Evolutionary conservation across 129 eudicot species (phyloP).

Genomic region (Flaveria sonorensis): DNA sequence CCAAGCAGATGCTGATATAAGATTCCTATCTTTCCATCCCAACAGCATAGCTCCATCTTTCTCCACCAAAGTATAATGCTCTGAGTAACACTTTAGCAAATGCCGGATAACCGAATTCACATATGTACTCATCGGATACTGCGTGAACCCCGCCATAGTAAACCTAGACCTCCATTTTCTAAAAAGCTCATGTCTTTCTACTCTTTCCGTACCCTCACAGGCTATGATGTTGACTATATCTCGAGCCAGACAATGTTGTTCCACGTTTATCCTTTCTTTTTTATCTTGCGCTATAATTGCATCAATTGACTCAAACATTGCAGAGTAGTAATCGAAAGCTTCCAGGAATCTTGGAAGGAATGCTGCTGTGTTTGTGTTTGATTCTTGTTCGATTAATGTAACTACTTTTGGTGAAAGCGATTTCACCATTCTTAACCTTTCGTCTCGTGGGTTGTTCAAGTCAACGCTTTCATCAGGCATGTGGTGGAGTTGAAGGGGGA

Average conservation of each 20-base stretch:
- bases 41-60: constrained; percentile 80
- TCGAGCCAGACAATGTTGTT: constrained; percentile 88
- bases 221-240: constrained; percentile 89
- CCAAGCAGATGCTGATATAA: constrained; percentile 96
- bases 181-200: constrained; percentile 85
- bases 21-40: constrained; percentile 87
- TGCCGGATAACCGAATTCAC: constrained; percentile 86
- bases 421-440: constrained; percentile 70
- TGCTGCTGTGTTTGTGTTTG: constrained; percentile 86
- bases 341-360: constrained; percentile 80
- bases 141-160: constrained; percentile 87
- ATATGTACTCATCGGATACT: constrained; percentile 73
- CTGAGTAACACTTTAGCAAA: constrained; percentile 72
- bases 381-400: constrained; percentile 94
- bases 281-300: constrained; percentile 59
- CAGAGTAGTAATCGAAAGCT: constrained; percentile 70
- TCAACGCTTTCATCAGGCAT: constrained; percentile 93
- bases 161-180: constrained; percentile 87
- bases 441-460: constrained; percentile 88
- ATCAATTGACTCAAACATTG: constrained; percentile 89
- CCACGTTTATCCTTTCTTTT: constrained; percentile 78
- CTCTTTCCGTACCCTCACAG: constrained; percentile 86
- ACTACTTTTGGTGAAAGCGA: constrained; percentile 77
- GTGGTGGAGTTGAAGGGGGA: constrained; percentile 89
- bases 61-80: constrained; percentile 78